These are phyloP conservation scores for Striga hermonthica DNA, from an alignment of 305 asterid genomes.

Conservation along the genomic window DNA sequence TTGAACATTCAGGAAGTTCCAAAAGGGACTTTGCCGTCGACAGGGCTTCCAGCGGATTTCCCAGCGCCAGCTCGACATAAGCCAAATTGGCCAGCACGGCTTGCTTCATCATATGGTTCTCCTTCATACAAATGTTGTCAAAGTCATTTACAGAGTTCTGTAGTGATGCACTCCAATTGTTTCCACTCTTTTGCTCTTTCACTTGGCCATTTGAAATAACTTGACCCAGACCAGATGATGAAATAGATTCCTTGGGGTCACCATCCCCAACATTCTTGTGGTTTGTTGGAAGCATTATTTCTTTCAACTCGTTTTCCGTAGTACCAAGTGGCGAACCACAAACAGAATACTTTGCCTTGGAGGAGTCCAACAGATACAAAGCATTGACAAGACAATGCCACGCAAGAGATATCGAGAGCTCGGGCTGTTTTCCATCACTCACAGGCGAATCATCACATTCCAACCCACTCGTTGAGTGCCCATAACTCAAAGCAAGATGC, in stretches of 20 bases:
- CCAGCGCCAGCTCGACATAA: conserved; percentile 70
- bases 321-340: conserved; percentile 1
- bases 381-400: conserved; percentile 73
- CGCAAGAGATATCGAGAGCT: conserved; percentile 66
- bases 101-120: conserved; percentile 69
- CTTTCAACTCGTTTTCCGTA: conserved; percentile 52
- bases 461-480: conserved; percentile 39
- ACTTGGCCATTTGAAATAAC: conserved; percentile 65
- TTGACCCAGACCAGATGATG: conserved; percentile 31
- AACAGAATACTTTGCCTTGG: conserved; percentile 37
- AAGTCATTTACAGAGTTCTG: conserved; percentile 48
- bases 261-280: conserved; percentile 23
- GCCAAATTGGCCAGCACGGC: conserved; percentile 82
- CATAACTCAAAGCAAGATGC: conserved; percentile 56
- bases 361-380: conserved; percentile 53
- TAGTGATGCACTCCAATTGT: conserved; percentile 41
- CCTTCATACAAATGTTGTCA: conserved; percentile 47
- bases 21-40: conserved; percentile 55
- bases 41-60: conserved; percentile 72
- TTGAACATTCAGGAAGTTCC: conserved; percentile 56
- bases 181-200: conserved; percentile 68
- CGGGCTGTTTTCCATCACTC: conserved; percentile 42
- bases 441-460: conserved; percentile 33
- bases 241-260: neutral
- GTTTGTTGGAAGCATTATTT: conserved; percentile 30